phyloP scores from a whole-genome alignment of 106 monocot species.

The Platanthera zijinensis region DNA sequence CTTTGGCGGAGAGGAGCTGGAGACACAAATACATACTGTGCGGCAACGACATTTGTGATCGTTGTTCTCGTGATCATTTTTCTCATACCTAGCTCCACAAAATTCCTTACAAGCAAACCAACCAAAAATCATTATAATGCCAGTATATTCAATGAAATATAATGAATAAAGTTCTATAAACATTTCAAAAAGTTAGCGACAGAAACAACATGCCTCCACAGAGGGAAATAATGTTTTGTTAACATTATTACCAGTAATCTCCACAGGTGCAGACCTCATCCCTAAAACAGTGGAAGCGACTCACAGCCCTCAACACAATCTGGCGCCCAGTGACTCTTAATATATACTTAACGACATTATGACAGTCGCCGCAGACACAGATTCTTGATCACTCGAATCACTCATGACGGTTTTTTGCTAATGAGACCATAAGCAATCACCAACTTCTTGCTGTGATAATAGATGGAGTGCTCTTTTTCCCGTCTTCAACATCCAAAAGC shows the following conservation, averaged over 20 bases:
- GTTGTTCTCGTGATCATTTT: no score
- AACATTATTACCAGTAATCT: slow-evolving; percentile 54
- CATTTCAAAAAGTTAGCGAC: no score
- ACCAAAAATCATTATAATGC: no score
- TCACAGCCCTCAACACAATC: slow-evolving; percentile 44
- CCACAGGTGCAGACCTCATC: slow-evolving; percentile 43
- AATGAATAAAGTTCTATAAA: no score
- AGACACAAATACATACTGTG: no score
- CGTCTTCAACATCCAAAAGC: slow-evolving; percentile 50
- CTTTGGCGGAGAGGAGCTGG: no score
- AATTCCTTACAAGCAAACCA: no score
- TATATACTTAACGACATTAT: slow-evolving; percentile 60
- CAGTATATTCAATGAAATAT: no score
- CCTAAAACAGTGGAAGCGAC: slow-evolving; percentile 46
- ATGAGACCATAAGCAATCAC: slow-evolving; percentile 60
- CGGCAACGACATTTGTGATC: no score
- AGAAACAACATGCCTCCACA: not conserved
- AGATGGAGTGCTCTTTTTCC: slow-evolving; percentile 46
- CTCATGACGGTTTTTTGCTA: slow-evolving; percentile 12
- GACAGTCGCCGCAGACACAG: slow-evolving; percentile 58
- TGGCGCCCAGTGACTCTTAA: slow-evolving; percentile 35
- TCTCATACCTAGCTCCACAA: no score
- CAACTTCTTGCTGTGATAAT: slow-evolving; percentile 54
- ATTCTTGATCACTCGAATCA: slow-evolving; percentile 33
- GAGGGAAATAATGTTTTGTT: not conserved